Percentiles rank a stretch among this genome's conserved stretches.
Conservation (phyloP, 148 eudicot species). For the Euryodendron excelsum region DNA sequence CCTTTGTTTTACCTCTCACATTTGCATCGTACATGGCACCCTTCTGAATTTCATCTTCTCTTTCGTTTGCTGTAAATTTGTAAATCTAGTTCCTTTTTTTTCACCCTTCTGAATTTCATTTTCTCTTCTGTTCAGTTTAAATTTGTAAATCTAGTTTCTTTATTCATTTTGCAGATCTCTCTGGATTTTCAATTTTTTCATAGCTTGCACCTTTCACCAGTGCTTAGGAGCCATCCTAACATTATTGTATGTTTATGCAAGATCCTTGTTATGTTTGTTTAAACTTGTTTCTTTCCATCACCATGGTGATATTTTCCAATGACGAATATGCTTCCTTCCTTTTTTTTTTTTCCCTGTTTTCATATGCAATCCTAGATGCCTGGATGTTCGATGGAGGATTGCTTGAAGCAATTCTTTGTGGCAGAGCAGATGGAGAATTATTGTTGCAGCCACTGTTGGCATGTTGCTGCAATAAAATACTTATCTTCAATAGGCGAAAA, state of each 20-base stretch:
- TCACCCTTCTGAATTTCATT: no score
- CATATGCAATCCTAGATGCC: conserved; percentile 41
- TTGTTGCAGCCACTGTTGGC: conserved; percentile 85
- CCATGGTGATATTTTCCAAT: conserved; percentile 1
- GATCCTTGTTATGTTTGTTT: conserved; percentile 2
- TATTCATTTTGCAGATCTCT: conserved; percentile 60
- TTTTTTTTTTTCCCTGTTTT: neutral
- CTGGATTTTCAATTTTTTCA: conserved; percentile 75
- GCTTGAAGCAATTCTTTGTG: conserved; percentile 62
- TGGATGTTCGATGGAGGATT: conserved; percentile 64
- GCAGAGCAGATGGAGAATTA: conserved; percentile 72
- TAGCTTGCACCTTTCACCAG: conserved; percentile 67
- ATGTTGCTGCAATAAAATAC: conserved; percentile 68
- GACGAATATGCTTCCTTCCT: neutral
- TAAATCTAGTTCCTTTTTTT: neutral
- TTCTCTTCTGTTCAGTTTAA: neutral
- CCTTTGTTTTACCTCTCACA: neutral
- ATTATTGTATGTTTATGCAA: conserved; percentile 48
- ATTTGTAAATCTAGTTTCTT: neutral
- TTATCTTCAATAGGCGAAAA: conserved; percentile 40
- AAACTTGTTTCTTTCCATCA: neutral
- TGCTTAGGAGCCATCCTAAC: conserved; percentile 20
- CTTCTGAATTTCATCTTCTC: no score
- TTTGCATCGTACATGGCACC: neutral
- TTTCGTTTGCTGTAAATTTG: neutral